Percentiles rank a stretch among this genome's conserved stretches.
Evolutionary conservation across 2,329 filamentous ascomycete species (phyloP).

Genomic region (Fusarium coicis): DNA sequence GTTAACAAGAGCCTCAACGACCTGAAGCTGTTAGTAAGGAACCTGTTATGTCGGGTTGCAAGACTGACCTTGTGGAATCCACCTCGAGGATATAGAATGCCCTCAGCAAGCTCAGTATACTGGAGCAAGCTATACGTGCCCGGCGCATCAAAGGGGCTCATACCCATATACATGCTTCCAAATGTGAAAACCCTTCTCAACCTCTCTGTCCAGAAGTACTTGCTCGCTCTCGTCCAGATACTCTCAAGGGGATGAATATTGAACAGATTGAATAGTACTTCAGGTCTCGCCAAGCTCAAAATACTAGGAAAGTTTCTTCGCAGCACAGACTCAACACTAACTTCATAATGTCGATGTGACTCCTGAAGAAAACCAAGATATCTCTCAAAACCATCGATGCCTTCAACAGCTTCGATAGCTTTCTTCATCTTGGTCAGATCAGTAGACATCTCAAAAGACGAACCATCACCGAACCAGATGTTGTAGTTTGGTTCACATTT

Average conservation of each 20-base stretch:
- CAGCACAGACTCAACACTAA: slow-evolving; percentile 73
- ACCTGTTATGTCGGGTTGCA: accelerated
- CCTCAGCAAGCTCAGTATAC: slow-evolving; percentile 78
- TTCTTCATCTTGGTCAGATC: slow-evolving; percentile 76
- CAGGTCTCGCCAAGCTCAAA: slow-evolving; percentile 65
- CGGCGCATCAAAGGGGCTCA: slow-evolving; percentile 80
- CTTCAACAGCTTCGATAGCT: slow-evolving; percentile 79
- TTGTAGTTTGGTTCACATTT: slow-evolving; percentile 83
- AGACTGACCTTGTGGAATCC: slow-evolving; percentile 67
- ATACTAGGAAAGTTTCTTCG: slow-evolving; percentile 73
- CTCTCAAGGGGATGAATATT: slow-evolving; percentile 76
- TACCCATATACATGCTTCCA: slow-evolving; percentile 85
- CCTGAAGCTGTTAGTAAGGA: slow-evolving; percentile 34
- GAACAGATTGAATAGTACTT: slow-evolving; percentile 68
- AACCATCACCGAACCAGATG: slow-evolving; percentile 77
- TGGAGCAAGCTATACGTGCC: slow-evolving; percentile 79
- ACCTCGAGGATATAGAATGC: slow-evolving; percentile 79
- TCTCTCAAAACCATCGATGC: slow-evolving; percentile 75
- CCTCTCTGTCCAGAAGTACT: slow-evolving; percentile 77
- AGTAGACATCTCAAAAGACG: slow-evolving; percentile 71
- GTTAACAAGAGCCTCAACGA: slow-evolving; percentile 71
- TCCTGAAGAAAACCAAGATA: slow-evolving; percentile 75
- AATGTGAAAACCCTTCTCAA: slow-evolving; percentile 79
- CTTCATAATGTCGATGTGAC: slow-evolving; percentile 75
- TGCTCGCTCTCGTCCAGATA: slow-evolving; percentile 72